Evolutionary conservation across 768 basidiomycete genomes (phyloP).

Genomic region (Mycena kentingensis): DNA sequence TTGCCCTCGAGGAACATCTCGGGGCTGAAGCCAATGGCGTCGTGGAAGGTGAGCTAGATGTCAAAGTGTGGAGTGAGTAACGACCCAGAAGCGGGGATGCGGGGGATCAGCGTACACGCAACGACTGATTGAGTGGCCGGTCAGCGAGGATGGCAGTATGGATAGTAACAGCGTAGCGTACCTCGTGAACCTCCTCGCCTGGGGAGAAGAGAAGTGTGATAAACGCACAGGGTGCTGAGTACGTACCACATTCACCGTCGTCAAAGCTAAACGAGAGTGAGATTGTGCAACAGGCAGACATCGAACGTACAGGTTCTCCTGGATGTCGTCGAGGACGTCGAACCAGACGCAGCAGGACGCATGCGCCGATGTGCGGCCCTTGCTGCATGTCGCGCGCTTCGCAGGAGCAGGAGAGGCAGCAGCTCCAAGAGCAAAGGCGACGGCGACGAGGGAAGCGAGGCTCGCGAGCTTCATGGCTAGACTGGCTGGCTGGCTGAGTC

Average conservation of each 20-base stretch:
- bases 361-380: conserved; percentile 18
- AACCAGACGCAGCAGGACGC: conserved; percentile 36
- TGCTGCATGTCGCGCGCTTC: conserved; percentile 29
- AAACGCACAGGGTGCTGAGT: neutral
- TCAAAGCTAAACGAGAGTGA: conserved; percentile 26
- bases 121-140: conserved; percentile 12
- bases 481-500: too few relatives aligned
- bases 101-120: conserved; percentile 25
- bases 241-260: conserved; percentile 33
- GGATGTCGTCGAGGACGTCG: conserved; percentile 38
- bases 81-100: neutral
- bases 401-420: conserved; percentile 38
- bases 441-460: conserved; percentile 5
- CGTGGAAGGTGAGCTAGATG: conserved; percentile 31
- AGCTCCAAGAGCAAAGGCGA: conserved; percentile 42
- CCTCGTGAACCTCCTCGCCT: conserved; percentile 35
- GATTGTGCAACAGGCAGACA: neutral
- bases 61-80: neutral
- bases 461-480: neutral
- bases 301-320: conserved; percentile 29
- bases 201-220: neutral
- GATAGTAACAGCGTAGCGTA: neutral
- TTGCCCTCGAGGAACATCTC: conserved; percentile 23
- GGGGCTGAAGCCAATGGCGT: conserved; percentile 36
- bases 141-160: neutral